phyloP scores from a whole-genome alignment of 2,329 filamentous ascomycete genomes.

The Cladosporium oxysporum region DNA sequence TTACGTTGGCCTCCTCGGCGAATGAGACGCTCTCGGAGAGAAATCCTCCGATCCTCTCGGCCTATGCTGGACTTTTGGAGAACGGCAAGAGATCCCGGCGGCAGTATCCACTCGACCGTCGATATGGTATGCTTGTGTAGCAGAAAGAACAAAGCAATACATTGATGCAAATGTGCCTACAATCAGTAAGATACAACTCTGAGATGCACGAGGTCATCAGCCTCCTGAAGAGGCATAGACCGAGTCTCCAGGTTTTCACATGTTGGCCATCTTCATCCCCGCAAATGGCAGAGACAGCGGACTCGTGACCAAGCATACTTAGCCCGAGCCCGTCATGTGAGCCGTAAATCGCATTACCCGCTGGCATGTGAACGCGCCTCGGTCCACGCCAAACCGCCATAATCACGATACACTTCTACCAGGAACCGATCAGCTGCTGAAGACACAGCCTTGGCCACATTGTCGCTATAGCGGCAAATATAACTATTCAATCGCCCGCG shows the following conservation, averaged over 20 bases:
- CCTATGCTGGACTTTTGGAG: background rate
- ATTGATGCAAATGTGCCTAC: background rate
- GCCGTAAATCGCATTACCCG: conserved; percentile 9
- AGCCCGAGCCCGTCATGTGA: conserved; percentile 18
- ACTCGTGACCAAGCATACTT: background rate
- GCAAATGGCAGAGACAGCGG: background rate
- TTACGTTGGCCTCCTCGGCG: background rate
- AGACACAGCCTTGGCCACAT: background rate
- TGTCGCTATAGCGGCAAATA: background rate
- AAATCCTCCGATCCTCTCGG: conserved; percentile 7
- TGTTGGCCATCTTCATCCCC: conserved; percentile 13
- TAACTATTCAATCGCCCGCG: background rate
- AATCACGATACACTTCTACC: background rate
- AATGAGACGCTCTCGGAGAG: background rate
- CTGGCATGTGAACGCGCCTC: conserved; percentile 14
- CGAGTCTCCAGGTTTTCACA: conserved; percentile 18
- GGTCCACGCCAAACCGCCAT: conserved; percentile 3
- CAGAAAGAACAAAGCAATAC: background rate
- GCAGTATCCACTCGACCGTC: background rate
- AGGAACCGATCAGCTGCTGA: conserved; percentile 5
- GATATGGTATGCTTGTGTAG: background rate
- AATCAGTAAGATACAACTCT: background rate
- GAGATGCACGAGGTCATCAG: conserved; percentile 10
- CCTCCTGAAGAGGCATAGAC: conserved; percentile 7
- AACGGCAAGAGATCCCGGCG: conserved; percentile 7